Conservation (phyloP, 2,329 filamentous ascomycete genomes). For the Arthrobotrys iridis region DNA sequence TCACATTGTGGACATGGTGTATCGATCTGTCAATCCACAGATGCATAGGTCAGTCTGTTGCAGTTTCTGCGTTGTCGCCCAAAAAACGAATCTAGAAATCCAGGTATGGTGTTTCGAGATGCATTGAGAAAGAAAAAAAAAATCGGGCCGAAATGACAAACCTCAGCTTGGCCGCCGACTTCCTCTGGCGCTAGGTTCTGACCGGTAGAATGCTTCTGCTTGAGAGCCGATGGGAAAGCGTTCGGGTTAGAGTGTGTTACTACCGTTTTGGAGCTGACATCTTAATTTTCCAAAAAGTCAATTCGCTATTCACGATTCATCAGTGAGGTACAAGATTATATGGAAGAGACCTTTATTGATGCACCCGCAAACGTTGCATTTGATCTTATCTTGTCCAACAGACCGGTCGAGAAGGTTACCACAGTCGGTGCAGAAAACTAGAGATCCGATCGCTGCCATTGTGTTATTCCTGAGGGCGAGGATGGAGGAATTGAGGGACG, state of each 20-base stretch:
- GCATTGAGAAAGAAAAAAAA: background rate
- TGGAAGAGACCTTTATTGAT: slow-evolving; percentile 74
- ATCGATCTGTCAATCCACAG: slow-evolving; percentile 62
- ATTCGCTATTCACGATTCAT: background rate
- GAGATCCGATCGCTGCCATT: slow-evolving; percentile 89
- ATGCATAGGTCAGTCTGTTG: background rate
- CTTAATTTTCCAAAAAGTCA: slow-evolving; percentile 62
- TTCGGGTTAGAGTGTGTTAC: slow-evolving; percentile 85
- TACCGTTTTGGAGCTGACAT: slow-evolving; percentile 78
- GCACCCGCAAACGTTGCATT: slow-evolving; percentile 86
- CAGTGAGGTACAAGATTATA: no score
- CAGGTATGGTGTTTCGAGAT: background rate
- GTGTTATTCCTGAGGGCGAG: slow-evolving; percentile 51
- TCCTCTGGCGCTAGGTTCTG: slow-evolving; percentile 82
- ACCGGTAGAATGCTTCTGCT: slow-evolving; percentile 85
- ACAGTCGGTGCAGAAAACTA: slow-evolving; percentile 93
- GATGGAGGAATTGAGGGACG: background rate
- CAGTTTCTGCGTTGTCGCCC: slow-evolving; percentile 26
- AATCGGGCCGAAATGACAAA: slow-evolving; percentile 43
- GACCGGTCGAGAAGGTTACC: slow-evolving; percentile 87
- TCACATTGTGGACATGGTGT: slow-evolving; percentile 84
- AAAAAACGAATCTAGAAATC: slow-evolving; percentile 10
- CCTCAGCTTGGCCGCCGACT: slow-evolving; percentile 75
- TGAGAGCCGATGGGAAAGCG: slow-evolving; percentile 88
- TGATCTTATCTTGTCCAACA: slow-evolving; percentile 77